phyloP scores from a whole-genome alignment of 495 filamentous ascomycete genomes.

The Parathielavia hyrcaniae region DNA sequence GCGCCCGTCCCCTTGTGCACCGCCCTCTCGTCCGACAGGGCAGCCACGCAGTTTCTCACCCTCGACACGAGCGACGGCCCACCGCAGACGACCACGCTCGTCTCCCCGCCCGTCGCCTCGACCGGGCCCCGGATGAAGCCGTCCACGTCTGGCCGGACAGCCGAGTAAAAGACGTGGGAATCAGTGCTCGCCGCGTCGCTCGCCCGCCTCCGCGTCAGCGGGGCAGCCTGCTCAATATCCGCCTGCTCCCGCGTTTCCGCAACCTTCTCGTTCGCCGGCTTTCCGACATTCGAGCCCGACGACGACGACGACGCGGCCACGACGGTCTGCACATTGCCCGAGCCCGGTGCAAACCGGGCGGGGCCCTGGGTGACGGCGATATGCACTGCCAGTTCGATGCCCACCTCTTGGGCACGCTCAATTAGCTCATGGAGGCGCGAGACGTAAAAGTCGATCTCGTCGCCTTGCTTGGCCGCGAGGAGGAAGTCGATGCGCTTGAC shows the following conservation, averaged over 20 bases:
- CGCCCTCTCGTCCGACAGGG: conserved; percentile 74
- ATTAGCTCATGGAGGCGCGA: conserved; percentile 53
- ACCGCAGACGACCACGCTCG: conserved; percentile 76
- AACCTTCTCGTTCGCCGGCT: conserved; percentile 26
- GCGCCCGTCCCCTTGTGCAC: conserved; percentile 89
- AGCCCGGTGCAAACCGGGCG: conserved; percentile 9
- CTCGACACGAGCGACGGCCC: conserved; percentile 58
- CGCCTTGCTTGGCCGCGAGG: conserved; percentile 63
- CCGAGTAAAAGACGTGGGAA: conserved; percentile 38
- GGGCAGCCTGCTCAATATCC: conserved; percentile 28
- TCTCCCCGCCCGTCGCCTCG: conserved; percentile 75
- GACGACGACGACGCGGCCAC: conserved; percentile 16
- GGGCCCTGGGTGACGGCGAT: conserved; percentile 52
- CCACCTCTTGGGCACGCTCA: conserved; percentile 43
- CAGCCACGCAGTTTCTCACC: conserved; percentile 60
- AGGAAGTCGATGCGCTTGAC: conserved; percentile 64
- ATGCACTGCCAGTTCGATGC: conserved; percentile 44
- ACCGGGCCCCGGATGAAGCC: conserved; percentile 47
- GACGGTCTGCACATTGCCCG: background rate
- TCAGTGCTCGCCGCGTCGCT: conserved; percentile 31
- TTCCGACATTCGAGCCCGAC: conserved; percentile 17
- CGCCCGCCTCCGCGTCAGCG: conserved; percentile 25
- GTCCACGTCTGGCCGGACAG: conserved; percentile 39
- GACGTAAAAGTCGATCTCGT: conserved; percentile 66
- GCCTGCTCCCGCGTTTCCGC: background rate